These are phyloP conservation scores for Hymenoscyphus fraxineus DNA, from an alignment of 2,329 filamentous ascomycete species.

Conservation along the genomic window DNA sequence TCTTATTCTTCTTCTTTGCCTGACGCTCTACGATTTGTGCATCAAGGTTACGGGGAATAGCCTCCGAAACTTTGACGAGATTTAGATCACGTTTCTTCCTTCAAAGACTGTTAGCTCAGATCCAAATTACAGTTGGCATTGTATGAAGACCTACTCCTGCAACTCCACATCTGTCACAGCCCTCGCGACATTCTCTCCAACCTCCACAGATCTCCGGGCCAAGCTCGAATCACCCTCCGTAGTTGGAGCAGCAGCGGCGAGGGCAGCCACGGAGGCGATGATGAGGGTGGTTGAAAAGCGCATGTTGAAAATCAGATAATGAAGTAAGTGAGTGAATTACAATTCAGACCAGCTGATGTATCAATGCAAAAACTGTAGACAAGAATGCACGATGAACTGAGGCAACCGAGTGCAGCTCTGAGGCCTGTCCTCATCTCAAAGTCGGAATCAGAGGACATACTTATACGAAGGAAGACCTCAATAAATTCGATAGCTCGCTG, in stretches of 20 bases:
- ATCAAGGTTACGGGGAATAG: not conserved
- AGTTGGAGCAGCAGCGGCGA: constrained; percentile 12
- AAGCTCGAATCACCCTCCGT: not conserved
- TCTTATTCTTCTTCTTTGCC: not conserved
- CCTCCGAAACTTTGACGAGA: not conserved
- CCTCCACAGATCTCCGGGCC: constrained; percentile 8
- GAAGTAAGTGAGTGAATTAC: not conserved
- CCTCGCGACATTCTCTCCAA: not conserved
- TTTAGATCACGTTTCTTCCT: constrained; percentile 1
- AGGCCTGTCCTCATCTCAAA: not conserved
- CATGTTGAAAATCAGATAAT: constrained; percentile 12
- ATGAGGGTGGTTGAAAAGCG: constrained; percentile 20
- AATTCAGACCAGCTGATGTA: constrained; percentile 4
- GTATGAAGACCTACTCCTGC: not conserved
- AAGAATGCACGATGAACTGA: not conserved
- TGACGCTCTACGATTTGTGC: not conserved
- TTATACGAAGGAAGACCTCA: not conserved
- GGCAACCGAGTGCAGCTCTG: not conserved
- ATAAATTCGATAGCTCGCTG: not conserved
- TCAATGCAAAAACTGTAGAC: not conserved
- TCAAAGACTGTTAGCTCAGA: not conserved
- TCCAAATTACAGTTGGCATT: not conserved
- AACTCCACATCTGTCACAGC: not conserved
- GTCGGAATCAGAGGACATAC: not conserved
- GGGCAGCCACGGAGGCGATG: constrained; percentile 11